Evolutionary conservation across 78 protist species (phyloP).

Genomic region (Emiliania huxleyi): DNA sequence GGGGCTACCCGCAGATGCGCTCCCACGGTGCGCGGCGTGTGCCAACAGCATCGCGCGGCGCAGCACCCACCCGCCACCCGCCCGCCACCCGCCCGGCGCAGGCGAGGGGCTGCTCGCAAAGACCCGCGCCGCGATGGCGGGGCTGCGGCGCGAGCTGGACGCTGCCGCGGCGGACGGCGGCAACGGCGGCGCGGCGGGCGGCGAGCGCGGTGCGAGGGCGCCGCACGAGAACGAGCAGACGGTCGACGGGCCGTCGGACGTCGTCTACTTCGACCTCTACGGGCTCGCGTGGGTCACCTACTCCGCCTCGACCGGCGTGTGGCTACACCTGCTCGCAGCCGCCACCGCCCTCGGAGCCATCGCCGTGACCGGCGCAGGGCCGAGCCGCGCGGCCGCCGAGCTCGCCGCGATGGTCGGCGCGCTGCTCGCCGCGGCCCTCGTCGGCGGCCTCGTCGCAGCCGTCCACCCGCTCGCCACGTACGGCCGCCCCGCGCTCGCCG

Average conservation of each 20-base stretch:
- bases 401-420: not conserved
- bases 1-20: too few relatives aligned
- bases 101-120: too few relatives aligned
- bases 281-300: not conserved
- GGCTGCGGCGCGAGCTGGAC: too few relatives aligned
- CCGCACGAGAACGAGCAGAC: not conserved
- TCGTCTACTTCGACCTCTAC: not conserved
- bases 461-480: not conserved
- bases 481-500: not conserved
- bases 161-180: too few relatives aligned
- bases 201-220: not conserved
- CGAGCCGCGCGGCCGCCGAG: not conserved
- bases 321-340: not conserved
- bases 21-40: too few relatives aligned
- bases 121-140: too few relatives aligned
- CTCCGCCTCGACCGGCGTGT: not conserved
- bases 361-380: not conserved
- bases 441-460: not conserved
- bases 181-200: too few relatives aligned
- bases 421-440: not conserved
- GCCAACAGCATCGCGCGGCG: too few relatives aligned
- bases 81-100: too few relatives aligned
- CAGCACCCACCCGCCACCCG: too few relatives aligned
- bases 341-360: not conserved
- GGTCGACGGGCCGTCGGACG: not conserved